Conservation (phyloP, 257 asterid species). For the Voacanga thouarsii region DNA sequence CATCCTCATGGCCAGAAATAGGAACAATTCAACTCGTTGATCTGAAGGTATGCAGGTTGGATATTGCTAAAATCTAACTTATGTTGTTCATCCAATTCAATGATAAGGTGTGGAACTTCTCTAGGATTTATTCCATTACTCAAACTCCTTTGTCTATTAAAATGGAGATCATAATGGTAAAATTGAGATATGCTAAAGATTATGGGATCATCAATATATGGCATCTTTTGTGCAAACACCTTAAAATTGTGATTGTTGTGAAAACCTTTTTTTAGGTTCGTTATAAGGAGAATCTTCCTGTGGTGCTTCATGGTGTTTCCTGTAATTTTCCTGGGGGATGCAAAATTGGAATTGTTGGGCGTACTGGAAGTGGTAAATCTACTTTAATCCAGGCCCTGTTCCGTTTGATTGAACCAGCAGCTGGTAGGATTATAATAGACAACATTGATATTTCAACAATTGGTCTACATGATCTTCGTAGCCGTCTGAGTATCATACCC, state of each 20-base stretch:
- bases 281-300: slow-evolving; percentile 92
- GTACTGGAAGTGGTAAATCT: slow-evolving; percentile 99
- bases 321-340: slow-evolving; percentile 92
- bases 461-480: slow-evolving; percentile 95
- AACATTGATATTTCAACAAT: slow-evolving; percentile 70
- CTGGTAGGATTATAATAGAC: slow-evolving; percentile 85
- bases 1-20: slow-evolving; percentile 79
- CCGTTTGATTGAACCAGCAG: slow-evolving; percentile 87
- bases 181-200: not conserved
- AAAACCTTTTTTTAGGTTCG: slow-evolving; percentile 47
- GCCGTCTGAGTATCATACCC: slow-evolving; percentile 88
- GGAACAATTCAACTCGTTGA: slow-evolving; percentile 81
- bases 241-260: not conserved
- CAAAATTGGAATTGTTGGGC: slow-evolving; percentile 97
- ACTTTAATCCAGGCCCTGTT: slow-evolving; percentile 95
- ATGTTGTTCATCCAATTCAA: slow-evolving; percentile 3
- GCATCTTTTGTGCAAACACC: not conserved
- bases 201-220: not conserved
- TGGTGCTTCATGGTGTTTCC: slow-evolving; percentile 88
- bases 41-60: slow-evolving; percentile 59
- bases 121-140: not conserved
- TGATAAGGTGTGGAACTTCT: not conserved
- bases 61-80: slow-evolving; percentile 11
- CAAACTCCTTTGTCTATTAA: not conserved
- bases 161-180: not conserved